phyloP scores from a whole-genome alignment of 306 rosid species.

The Casuarina glauca region DNA sequence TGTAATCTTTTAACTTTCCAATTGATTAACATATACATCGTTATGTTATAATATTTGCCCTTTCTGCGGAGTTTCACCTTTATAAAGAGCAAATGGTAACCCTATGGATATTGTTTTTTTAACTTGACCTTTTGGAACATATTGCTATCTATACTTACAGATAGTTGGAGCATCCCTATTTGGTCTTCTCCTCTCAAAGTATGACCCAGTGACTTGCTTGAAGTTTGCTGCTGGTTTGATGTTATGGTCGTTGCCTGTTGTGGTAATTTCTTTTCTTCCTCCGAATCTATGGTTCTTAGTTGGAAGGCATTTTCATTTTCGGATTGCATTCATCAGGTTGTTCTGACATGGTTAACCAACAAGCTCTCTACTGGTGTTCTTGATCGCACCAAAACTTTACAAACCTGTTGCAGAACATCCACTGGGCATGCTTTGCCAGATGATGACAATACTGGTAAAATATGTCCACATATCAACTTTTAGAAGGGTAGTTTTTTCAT shows the following conservation, averaged over 20 bases:
- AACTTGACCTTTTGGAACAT: slow-evolving; percentile 22
- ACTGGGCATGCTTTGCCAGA: slow-evolving; percentile 45
- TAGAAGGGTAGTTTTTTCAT: background rate
- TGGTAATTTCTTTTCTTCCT: slow-evolving; percentile 54
- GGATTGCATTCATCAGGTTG: slow-evolving; percentile 46
- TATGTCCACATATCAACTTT: slow-evolving; percentile 12
- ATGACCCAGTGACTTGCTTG: slow-evolving; percentile 84
- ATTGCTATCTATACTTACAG: slow-evolving; percentile 42
- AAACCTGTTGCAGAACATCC: slow-evolving; percentile 50
- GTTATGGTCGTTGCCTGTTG: slow-evolving; percentile 72
- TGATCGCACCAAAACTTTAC: slow-evolving; percentile 76
- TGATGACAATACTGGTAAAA: slow-evolving; percentile 56
- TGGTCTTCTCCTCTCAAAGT: slow-evolving; percentile 82
- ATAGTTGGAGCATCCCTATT: slow-evolving; percentile 84
- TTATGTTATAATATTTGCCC: slow-evolving; percentile 16
- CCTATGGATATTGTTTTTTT: background rate
- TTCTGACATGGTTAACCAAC: slow-evolving; percentile 75
- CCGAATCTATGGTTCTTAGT: slow-evolving; percentile 22
- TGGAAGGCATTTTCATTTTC: slow-evolving; percentile 25
- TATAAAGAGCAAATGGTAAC: background rate
- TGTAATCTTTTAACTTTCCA: background rate
- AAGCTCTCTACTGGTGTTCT: slow-evolving; percentile 93
- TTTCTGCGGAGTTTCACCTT: slow-evolving; percentile 1
- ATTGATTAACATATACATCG: slow-evolving; percentile 15
- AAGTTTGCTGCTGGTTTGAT: slow-evolving; percentile 73